phyloP scores from a whole-genome alignment of 768 basidiomycete species.

The Gymnopilus junonius region DNA sequence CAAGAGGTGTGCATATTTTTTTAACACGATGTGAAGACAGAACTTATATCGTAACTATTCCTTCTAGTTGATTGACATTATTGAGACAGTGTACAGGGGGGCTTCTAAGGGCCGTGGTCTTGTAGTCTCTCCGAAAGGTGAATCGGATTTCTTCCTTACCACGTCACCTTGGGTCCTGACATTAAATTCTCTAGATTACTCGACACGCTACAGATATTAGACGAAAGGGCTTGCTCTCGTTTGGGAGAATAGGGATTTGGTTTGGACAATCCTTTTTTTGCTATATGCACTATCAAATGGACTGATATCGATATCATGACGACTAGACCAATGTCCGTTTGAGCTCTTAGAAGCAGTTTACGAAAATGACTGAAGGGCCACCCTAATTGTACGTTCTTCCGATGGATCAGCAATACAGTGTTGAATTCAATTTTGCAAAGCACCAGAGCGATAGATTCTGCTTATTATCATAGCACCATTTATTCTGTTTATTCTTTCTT shows the following conservation, averaged over 20 bases:
- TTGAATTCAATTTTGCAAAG: background rate
- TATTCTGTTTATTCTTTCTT: too few species aligned
- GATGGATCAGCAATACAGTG: background rate
- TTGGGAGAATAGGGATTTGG: background rate
- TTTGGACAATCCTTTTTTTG: background rate
- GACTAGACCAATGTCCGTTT: background rate
- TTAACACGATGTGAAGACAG: background rate
- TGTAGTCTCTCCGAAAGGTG: constrained; percentile 95
- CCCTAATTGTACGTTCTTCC: background rate
- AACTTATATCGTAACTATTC: background rate
- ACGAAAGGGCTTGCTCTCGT: background rate
- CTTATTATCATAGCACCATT: too few species aligned
- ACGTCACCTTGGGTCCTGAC: background rate
- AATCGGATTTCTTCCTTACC: constrained; percentile 13
- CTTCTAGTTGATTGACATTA: constrained; percentile 91
- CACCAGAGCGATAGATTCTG: too few species aligned
- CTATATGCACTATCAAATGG: background rate
- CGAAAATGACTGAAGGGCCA: too few species aligned
- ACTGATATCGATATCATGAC: background rate
- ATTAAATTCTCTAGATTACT: constrained; percentile 38
- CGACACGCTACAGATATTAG: constrained; percentile 48
- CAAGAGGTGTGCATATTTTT: constrained; percentile 76
- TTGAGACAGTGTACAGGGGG: constrained; percentile 97
- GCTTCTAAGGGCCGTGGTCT: constrained; percentile 98
- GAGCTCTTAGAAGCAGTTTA: too few species aligned